These are phyloP conservation scores for Trametes gibbosa DNA, from an alignment of 768 basidiomycete species.

Conservation along the genomic window DNA sequence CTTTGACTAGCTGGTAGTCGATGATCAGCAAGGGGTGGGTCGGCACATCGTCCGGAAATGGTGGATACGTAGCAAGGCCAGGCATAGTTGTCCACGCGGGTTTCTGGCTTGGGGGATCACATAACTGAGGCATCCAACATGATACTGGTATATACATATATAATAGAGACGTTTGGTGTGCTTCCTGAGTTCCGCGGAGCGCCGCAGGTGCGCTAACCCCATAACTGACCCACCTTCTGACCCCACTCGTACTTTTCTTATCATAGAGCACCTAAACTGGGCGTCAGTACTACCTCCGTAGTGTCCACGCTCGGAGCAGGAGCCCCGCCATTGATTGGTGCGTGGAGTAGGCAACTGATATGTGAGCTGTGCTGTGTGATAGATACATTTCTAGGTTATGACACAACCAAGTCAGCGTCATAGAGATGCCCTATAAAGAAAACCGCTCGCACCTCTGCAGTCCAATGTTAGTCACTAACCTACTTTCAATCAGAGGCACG, in stretches of 20 bases:
- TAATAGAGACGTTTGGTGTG: background rate
- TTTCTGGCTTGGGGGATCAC: background rate
- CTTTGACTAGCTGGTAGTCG: slow-evolving; percentile 40
- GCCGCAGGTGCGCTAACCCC: background rate
- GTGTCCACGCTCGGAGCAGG: no score
- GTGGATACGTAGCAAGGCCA: slow-evolving; percentile 30
- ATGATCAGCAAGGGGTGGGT: slow-evolving; percentile 46
- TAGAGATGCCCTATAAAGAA: no score
- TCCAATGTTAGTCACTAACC: no score
- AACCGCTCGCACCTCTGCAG: no score
- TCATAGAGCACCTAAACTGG: background rate
- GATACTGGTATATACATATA: background rate
- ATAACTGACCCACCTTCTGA: background rate
- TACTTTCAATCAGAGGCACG: no score
- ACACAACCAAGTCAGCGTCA: no score
- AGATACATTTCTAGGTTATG: no score
- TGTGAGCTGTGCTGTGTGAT: no score
- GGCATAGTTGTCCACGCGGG: slow-evolving; percentile 28
- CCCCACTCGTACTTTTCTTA: background rate
- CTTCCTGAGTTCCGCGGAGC: background rate
- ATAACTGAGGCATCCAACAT: background rate
- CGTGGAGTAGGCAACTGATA: no score
- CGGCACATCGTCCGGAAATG: slow-evolving; percentile 44
- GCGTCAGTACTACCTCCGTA: no score
- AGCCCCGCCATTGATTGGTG: no score